Evolutionary conservation across 2,329 filamentous ascomycete species (phyloP).

Genomic region (Aspergillus nomiae): DNA sequence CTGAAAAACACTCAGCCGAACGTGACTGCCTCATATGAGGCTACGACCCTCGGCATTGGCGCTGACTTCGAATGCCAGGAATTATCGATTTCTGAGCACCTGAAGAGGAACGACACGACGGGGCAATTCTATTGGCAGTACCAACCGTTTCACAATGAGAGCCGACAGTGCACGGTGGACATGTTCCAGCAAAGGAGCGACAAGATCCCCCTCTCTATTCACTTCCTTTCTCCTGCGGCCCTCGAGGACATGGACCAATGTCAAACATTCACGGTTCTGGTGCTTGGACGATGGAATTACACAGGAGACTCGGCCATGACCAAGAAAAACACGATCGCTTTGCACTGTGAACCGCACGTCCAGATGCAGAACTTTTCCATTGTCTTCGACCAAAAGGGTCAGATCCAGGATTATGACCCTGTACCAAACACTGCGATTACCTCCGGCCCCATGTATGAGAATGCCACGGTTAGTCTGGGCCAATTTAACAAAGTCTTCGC

Average conservation of each 20-base stretch:
- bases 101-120: slow-evolving; percentile 17
- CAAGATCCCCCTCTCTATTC: slow-evolving; percentile 33
- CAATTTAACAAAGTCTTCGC: slow-evolving; percentile 41
- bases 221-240: slow-evolving; percentile 33
- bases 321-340: slow-evolving; percentile 31
- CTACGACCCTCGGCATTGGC: slow-evolving; percentile 32
- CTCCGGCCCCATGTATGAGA: slow-evolving; percentile 32
- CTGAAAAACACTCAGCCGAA: slow-evolving; percentile 24
- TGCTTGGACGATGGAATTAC: slow-evolving; percentile 38
- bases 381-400: slow-evolving; percentile 32
- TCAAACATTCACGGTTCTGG: slow-evolving; percentile 34
- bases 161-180: slow-evolving; percentile 27
- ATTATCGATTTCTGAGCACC: slow-evolving; percentile 20
- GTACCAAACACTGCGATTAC: slow-evolving; percentile 23
- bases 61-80: slow-evolving; percentile 26
- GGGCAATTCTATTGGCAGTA: slow-evolving; percentile 30
- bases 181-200: slow-evolving; percentile 28
- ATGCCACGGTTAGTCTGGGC: slow-evolving; percentile 36
- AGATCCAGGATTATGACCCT: slow-evolving; percentile 23
- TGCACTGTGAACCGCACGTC: slow-evolving; percentile 34
- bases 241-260: slow-evolving; percentile 27
- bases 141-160: slow-evolving; percentile 23
- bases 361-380: slow-evolving; percentile 28
- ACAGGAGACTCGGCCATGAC: slow-evolving; percentile 25
- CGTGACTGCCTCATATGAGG: slow-evolving; percentile 27